A percentile compares a stretch with the other conserved stretches of the same genome.
phyloP scores from a whole-genome alignment of 2,329 filamentous ascomycete genomes.

The Botrytis hyacinthi region DNA sequence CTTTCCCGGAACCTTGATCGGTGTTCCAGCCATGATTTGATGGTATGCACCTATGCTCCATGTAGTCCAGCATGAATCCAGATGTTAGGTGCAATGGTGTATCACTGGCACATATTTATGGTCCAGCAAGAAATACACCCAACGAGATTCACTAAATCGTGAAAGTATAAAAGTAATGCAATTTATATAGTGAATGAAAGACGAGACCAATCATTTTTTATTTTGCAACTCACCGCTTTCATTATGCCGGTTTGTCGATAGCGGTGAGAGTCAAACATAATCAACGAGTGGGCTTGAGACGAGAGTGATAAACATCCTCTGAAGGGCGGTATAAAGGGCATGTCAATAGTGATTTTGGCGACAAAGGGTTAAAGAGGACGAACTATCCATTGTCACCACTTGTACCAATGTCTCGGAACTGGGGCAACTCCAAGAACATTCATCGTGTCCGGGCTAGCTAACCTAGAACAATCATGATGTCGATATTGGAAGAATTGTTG shows the following conservation, averaged over 20 bases:
- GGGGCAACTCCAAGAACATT: not conserved
- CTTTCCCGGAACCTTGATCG: conserved; percentile 38
- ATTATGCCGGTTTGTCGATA: not conserved
- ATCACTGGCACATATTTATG: not conserved
- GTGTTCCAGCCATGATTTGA: conserved; percentile 32
- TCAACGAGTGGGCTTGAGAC: not conserved
- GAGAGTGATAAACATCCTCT: not conserved
- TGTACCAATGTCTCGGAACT: not conserved
- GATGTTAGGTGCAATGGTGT: not conserved
- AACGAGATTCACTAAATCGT: not conserved
- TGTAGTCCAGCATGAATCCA: not conserved
- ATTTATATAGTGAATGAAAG: not conserved
- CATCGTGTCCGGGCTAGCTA: not conserved
- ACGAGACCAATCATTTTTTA: not conserved
- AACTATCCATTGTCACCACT: not conserved
- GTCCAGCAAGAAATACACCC: not conserved
- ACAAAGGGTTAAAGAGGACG: not conserved
- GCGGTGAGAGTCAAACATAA: not conserved
- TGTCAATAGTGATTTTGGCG: not conserved
- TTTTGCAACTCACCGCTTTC: not conserved
- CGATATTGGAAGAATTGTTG: not conserved
- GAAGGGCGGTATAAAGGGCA: not conserved
- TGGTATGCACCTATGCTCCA: not conserved
- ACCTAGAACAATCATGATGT: not conserved
- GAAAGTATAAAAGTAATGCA: not conserved